Conservation (phyloP, 2,329 filamentous ascomycete species). For the Penicillium sp. region DNA sequence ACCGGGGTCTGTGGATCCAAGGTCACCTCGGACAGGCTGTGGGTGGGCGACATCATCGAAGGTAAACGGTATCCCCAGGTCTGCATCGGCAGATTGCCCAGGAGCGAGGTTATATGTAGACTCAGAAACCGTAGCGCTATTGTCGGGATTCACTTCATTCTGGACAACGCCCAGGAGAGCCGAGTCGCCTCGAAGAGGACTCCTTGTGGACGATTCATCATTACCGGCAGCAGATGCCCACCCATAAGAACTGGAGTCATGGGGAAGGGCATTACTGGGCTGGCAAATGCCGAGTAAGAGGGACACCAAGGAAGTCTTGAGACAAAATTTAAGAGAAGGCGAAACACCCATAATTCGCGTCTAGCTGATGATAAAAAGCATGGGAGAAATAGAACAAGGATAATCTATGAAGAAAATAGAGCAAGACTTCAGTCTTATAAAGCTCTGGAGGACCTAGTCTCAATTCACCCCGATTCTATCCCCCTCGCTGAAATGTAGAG, state of each 20-base stretch:
- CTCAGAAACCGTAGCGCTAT: background rate
- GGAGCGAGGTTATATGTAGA: background rate
- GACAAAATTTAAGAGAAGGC: background rate
- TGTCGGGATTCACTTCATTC: background rate
- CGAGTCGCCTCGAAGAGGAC: constrained; percentile 1
- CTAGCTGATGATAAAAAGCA: background rate
- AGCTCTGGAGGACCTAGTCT: background rate
- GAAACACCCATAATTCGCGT: background rate
- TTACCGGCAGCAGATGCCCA: background rate
- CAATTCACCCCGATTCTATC: no score
- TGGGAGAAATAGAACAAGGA: background rate
- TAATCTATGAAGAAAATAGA: background rate
- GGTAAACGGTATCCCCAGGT: constrained; percentile 1
- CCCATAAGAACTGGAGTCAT: background rate
- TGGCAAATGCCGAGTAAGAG: background rate
- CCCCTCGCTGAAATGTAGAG: background rate
- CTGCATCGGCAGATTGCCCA: background rate
- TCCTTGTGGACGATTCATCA: background rate
- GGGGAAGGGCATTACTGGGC: background rate
- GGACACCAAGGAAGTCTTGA: background rate
- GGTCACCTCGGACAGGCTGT: constrained; percentile 6
- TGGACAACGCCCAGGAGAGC: background rate
- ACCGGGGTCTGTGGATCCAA: constrained; percentile 3
- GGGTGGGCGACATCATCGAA: constrained; percentile 1
- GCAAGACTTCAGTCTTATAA: background rate